Conservation (phyloP, 1,139 yeast genomes). For the Citeromyces hawaiiensis region DNA sequence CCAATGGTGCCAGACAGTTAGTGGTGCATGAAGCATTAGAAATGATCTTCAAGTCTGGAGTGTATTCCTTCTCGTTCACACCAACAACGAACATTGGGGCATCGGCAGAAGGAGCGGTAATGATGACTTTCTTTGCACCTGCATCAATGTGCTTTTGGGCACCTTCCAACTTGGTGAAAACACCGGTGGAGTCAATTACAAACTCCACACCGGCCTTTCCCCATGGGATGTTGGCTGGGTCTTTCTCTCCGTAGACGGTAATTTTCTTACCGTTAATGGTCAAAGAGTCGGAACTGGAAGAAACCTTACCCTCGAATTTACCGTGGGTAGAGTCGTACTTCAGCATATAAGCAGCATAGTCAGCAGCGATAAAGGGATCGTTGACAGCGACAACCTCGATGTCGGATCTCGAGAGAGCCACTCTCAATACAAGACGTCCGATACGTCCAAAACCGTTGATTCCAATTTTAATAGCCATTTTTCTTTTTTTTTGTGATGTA, state of each 20-base stretch:
- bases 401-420: constrained; percentile 58
- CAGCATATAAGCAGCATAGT: constrained; percentile 81
- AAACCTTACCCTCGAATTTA: constrained; percentile 55
- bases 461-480: constrained; percentile 46
- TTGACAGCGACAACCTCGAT: constrained; percentile 69
- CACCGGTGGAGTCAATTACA: constrained; percentile 83
- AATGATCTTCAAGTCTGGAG: constrained; percentile 55
- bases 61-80: constrained; percentile 68
- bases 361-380: constrained; percentile 76
- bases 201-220: constrained; percentile 62
- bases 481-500: background rate
- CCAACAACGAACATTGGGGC: constrained; percentile 89
- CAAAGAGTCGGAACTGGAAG: constrained; percentile 42
- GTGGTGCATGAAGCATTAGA: constrained; percentile 88
- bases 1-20: constrained; percentile 83
- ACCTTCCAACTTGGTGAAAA: constrained; percentile 66
- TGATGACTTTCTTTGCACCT: constrained; percentile 82
- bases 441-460: constrained; percentile 90
- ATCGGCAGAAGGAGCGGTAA: constrained; percentile 78
- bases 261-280: constrained; percentile 57
- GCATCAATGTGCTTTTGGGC: constrained; percentile 76
- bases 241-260: constrained; percentile 66
- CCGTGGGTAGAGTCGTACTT: constrained; percentile 86
- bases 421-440: constrained; percentile 72
- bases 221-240: constrained; percentile 79